Evolutionary conservation across 345 rosid species (phyloP), one percentile per base, ranked within the genome.

Genomic region (Jatropha curcas): DNA sequence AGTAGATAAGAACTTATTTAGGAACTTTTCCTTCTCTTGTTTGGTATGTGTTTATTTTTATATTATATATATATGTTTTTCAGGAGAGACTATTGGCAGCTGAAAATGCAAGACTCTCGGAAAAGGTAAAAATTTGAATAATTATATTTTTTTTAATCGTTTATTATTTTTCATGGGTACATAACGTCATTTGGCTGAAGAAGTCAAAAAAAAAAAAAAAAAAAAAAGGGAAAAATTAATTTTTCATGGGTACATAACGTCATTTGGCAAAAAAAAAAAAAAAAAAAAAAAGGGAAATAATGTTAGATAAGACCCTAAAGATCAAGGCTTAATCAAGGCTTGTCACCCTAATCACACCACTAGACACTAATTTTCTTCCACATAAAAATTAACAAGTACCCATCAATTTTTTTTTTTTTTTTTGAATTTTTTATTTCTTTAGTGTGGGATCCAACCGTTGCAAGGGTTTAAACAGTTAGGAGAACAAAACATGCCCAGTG

Each of bases 41-140:
- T n/a, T n/a, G n/a, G n/a, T n/a, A n/a, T n/a, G n/a, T n/a, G n/a
- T n/a, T 37, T 17, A 28, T 4, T 20, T 0, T 16, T 14, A 3
- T 60, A 1, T 4, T 5, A 41, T 20, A 30, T 34, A 0, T 61
- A 0, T 14, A 7, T 59, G 25, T 28, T 14, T 69, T 55, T 24
- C 70, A 76, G 79, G 79, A 70, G 65, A 70, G 55, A 27, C 51
- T 5, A 43, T n/a, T 62, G 58, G 5, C 3, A 45, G 71, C 70
- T 53, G 79, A 76, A 63, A 63, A 70, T 30, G 70, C 65, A 53
- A 70, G 27, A 41, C 65, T 76, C 43, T 56, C 46, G 17, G 65
- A 69, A 33, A 28, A 70, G 74, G 79, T 70, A 45, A 34, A 46
- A 33, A 8, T 48, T 37, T 34, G 19, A 27, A 4, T 37, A 48